Conservation (phyloP, 768 basidiomycete genomes). For the Amanita polypyramis region DNA sequence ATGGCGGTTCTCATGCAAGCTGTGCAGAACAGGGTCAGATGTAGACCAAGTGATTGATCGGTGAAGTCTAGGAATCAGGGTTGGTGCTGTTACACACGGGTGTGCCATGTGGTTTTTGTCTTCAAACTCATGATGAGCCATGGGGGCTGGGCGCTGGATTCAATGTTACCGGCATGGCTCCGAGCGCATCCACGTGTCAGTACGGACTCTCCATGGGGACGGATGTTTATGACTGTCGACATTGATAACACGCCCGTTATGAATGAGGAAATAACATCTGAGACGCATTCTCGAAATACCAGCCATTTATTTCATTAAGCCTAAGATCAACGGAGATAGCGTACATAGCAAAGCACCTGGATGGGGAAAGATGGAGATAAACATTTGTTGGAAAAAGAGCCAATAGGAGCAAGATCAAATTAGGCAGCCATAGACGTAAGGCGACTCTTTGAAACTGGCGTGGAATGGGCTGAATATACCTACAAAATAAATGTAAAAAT, state of each 20-base stretch:
- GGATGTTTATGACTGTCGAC: no score
- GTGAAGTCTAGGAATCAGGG: background rate
- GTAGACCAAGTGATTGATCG: background rate
- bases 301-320: background rate
- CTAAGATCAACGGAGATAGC: background rate
- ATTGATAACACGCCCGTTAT: no score
- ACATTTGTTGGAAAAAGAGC: background rate
- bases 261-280: no score
- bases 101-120: background rate
- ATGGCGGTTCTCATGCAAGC: background rate
- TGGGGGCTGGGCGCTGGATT: background rate
- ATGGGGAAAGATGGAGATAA: background rate
- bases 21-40: background rate
- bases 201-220: no score
- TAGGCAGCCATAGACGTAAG: background rate
- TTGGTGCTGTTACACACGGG: background rate
- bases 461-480: background rate
- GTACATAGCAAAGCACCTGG: background rate
- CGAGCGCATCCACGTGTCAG: no score
- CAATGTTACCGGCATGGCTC: no score
- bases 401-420: background rate
- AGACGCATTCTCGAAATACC: no score
- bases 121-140: background rate
- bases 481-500: background rate
- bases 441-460: constrained; percentile 1